These are phyloP conservation scores for Xylaria grammica DNA, from an alignment of 495 filamentous ascomycete genomes.

Conservation along the genomic window DNA sequence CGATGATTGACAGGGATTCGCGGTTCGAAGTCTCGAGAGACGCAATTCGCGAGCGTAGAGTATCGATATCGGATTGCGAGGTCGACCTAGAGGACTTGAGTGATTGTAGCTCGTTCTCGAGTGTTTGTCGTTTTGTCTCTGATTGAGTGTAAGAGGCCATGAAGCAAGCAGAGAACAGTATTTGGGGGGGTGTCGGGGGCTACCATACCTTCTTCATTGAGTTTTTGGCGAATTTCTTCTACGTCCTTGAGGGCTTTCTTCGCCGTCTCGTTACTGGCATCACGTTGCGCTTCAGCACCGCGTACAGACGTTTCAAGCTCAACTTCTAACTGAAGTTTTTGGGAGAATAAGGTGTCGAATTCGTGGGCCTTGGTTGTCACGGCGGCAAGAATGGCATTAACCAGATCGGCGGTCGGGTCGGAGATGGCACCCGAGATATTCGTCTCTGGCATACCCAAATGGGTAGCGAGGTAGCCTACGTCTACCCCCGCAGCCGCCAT, in stretches of 20 bases:
- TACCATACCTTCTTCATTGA: conserved; percentile 78
- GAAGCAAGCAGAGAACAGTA: not conserved
- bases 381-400: conserved; percentile 67
- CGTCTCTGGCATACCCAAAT: conserved; percentile 72
- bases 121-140: conserved; percentile 46
- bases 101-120: conserved; percentile 81
- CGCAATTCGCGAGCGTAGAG: conserved; percentile 76
- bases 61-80: conserved; percentile 76
- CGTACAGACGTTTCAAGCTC: conserved; percentile 89
- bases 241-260: conserved; percentile 84
- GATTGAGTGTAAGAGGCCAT: conserved; percentile 25
- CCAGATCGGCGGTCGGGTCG: conserved; percentile 77
- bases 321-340: conserved; percentile 86
- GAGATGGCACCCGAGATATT: conserved; percentile 70
- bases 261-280: conserved; percentile 75
- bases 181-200: not conserved
- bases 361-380: conserved; percentile 79
- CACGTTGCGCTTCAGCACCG: conserved; percentile 76
- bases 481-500: conserved; percentile 82
- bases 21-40: conserved; percentile 90
- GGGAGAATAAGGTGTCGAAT: conserved; percentile 74
- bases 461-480: conserved; percentile 74
- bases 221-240: conserved; percentile 74
- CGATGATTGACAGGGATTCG: conserved; percentile 83
- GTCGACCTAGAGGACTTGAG: conserved; percentile 77